phyloP scores from a whole-genome alignment of 768 basidiomycete genomes.

The Russula griseocarnosa region DNA sequence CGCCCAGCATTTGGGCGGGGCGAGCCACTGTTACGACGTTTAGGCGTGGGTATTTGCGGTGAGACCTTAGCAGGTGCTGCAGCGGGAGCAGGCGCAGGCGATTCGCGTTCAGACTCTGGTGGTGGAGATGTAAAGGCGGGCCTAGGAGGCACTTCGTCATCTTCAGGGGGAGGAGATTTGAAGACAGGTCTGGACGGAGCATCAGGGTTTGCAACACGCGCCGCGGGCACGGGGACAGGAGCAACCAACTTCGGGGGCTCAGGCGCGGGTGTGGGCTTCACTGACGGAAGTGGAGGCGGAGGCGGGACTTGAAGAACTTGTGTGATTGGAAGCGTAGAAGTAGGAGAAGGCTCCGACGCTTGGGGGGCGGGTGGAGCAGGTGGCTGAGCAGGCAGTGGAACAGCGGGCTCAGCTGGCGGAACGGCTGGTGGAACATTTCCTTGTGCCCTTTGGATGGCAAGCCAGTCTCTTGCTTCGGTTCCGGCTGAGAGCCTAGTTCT shows the following conservation, averaged over 20 bases:
- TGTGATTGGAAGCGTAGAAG: constrained; percentile 23
- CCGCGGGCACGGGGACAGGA: constrained; percentile 28
- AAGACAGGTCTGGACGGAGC: constrained; percentile 45
- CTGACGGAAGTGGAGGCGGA: constrained; percentile 13
- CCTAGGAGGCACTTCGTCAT: constrained; percentile 45
- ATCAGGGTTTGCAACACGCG: constrained; percentile 25
- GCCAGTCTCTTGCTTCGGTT: constrained; percentile 62
- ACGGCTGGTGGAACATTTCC: constrained; percentile 31
- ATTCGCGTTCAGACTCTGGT: constrained; percentile 30
- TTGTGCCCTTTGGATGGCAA: constrained; percentile 53
- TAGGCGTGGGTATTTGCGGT: constrained; percentile 50
- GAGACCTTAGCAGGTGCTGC: constrained; percentile 40
- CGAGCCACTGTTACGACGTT: constrained; percentile 47
- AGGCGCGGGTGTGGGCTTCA: constrained; percentile 17
- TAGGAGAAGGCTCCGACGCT: constrained; percentile 32
- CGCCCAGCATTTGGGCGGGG: constrained; percentile 37
- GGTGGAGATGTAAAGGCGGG: constrained; percentile 28
- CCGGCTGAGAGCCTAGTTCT: constrained; percentile 70
- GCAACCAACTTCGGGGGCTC: constrained; percentile 26
- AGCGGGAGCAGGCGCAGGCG: constrained; percentile 18
- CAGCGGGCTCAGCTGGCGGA: background rate
- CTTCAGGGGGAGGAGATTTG: constrained; percentile 61
- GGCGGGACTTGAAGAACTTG: background rate
- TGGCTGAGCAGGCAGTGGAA: constrained; percentile 27
- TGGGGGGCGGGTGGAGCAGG: constrained; percentile 6